phyloP scores from a whole-genome alignment of 2,329 filamentous ascomycete genomes.

The Akanthomyces dipterigenus region DNA sequence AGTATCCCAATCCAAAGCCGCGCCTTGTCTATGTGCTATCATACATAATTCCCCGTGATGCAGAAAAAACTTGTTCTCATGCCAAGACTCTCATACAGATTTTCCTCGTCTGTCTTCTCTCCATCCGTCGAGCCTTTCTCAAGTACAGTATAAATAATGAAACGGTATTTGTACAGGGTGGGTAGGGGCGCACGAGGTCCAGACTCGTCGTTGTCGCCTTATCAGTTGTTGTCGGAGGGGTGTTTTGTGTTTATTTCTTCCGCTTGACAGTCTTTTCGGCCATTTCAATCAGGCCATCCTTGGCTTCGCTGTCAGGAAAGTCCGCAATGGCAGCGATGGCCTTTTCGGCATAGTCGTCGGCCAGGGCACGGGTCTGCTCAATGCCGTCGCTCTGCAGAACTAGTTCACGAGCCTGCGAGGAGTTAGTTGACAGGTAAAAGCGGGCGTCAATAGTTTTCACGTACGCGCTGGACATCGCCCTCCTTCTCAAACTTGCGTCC shows the following conservation, averaged over 20 bases:
- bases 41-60: neutral
- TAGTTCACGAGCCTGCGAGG: constrained; percentile 69
- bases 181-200: neutral
- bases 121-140: neutral
- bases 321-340: constrained; percentile 75
- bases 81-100: neutral
- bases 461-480: constrained; percentile 79
- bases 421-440: neutral
- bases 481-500: constrained; percentile 81
- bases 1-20: neutral
- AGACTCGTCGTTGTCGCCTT: constrained; percentile 1
- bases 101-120: neutral
- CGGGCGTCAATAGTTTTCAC: constrained; percentile 23
- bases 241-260: constrained; percentile 56
- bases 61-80: neutral
- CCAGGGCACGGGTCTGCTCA: constrained; percentile 83
- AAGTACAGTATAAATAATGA: neutral
- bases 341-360: constrained; percentile 83
- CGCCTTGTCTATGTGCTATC: constrained; percentile 2
- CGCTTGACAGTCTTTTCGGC: constrained; percentile 85
- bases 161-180: constrained; percentile 16
- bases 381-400: constrained; percentile 81
- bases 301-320: constrained; percentile 94
- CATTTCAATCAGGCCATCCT: constrained; percentile 87
- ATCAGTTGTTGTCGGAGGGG: constrained; percentile 5